A percentile compares a stretch with the other conserved stretches of the same genome.
Evolutionary conservation across 2,329 filamentous ascomycete species (phyloP).

Genomic region (Fusarium lyarnte): DNA sequence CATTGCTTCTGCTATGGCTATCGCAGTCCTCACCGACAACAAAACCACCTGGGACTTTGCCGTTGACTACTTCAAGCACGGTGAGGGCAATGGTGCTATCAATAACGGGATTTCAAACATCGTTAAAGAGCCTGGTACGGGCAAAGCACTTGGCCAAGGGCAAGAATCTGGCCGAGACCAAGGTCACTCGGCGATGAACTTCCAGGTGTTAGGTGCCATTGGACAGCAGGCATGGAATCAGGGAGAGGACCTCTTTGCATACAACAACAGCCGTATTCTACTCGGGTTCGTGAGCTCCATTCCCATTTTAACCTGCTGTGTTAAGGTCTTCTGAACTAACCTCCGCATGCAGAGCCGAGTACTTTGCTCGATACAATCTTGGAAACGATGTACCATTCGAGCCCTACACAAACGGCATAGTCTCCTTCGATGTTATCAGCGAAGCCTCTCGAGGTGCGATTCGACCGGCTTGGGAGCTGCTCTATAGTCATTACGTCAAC

Average conservation of each 20-base stretch:
- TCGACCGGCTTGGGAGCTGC: conserved; percentile 7
- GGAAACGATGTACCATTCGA: conserved; percentile 28
- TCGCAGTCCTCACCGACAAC: conserved; percentile 17
- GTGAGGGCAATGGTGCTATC: conserved; percentile 7
- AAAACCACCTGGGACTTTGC: conserved; percentile 7
- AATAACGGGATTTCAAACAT: conserved; percentile 13
- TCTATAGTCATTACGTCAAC: conserved; percentile 22
- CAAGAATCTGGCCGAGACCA: conserved; percentile 33
- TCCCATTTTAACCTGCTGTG: fast-evolving
- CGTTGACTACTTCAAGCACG: conserved; percentile 22
- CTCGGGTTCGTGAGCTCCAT: conserved; percentile 13
- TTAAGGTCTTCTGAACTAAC: not conserved
- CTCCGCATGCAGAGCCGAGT: conserved; percentile 1
- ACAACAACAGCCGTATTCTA: conserved; percentile 30
- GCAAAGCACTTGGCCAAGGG: conserved; percentile 6
- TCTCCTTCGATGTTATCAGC: conserved; percentile 5
- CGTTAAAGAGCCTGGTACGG: conserved; percentile 3
- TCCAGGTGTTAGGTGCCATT: conserved; percentile 4
- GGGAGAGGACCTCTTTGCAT: conserved; percentile 23
- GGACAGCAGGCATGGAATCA: conserved; percentile 30
- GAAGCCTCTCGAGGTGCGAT: conserved; percentile 7
- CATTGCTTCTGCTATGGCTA: conserved; percentile 20
- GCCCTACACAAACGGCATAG: conserved; percentile 25
- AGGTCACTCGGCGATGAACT: conserved; percentile 16
- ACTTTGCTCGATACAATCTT: conserved; percentile 26